phyloP scores from a whole-genome alignment of 2,329 filamentous ascomycete genomes.

The Paracamarosporium sp. region DNA sequence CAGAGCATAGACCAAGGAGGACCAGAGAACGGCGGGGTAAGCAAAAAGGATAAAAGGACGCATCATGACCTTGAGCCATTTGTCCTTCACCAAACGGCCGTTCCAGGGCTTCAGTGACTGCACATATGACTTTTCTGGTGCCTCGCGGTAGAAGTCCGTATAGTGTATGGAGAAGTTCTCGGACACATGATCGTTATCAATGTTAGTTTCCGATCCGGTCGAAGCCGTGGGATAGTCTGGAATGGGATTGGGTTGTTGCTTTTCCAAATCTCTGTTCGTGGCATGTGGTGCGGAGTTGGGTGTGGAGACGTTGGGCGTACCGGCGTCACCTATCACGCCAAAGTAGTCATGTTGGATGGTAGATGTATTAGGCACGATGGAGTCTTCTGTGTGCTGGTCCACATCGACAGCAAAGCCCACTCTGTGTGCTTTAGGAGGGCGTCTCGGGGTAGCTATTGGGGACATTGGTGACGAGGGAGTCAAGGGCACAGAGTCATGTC shows the following conservation, averaged over 20 bases:
- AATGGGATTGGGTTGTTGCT: not conserved
- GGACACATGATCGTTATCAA: slow-evolving; percentile 28
- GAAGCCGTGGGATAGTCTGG: not conserved
- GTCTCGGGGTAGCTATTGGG: slow-evolving; percentile 1
- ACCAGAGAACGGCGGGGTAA: slow-evolving; percentile 92
- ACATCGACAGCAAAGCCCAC: slow-evolving; percentile 63
- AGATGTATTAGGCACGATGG: not conserved
- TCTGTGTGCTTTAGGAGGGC: slow-evolving; percentile 51
- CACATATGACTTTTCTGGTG: slow-evolving; percentile 72
- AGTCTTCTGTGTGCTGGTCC: slow-evolving; percentile 12
- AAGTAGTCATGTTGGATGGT: slow-evolving; percentile 5
- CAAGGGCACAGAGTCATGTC: slow-evolving; percentile 8
- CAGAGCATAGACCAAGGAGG: slow-evolving; percentile 80
- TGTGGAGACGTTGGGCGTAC: not conserved
- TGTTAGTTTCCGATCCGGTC: not conserved
- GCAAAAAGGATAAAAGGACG: slow-evolving; percentile 86
- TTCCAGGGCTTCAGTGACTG: slow-evolving; percentile 80
- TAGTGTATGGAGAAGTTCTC: slow-evolving; percentile 58
- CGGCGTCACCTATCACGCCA: not conserved
- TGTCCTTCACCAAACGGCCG: slow-evolving; percentile 75
- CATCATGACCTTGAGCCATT: slow-evolving; percentile 77
- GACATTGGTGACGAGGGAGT: slow-evolving; percentile 2
- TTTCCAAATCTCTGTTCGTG: not conserved
- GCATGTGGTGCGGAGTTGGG: not conserved
- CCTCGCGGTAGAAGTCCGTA: slow-evolving; percentile 71